Conservation (phyloP, 345 rosid genomes). For the Eucalyptus microcorys region DNA sequence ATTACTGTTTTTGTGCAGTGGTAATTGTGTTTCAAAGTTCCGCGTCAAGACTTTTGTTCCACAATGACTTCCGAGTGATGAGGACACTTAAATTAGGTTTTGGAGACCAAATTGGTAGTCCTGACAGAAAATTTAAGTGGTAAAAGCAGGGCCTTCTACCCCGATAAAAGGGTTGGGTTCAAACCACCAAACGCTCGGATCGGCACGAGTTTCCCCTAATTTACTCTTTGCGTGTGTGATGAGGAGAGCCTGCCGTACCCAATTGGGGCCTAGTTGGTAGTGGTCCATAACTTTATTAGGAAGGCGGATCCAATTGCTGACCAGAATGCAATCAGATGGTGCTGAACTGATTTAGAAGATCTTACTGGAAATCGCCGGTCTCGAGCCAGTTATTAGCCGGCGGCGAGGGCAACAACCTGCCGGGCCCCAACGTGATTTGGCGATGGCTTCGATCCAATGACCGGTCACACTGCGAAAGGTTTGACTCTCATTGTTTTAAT, state of each 20-base stretch:
- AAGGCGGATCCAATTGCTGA: neutral
- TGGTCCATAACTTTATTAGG: neutral
- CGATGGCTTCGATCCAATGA: neutral
- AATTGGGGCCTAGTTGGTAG: neutral
- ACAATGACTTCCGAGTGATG: rapidly evolving
- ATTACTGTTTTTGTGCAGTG: neutral
- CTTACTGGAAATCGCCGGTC: neutral
- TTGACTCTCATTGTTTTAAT: neutral
- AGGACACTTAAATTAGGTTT: neutral
- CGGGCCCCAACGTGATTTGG: neutral
- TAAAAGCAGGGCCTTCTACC: neutral
- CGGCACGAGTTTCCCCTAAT: too few relatives aligned
- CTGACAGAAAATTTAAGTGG: neutral
- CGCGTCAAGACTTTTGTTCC: neutral
- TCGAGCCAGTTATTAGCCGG: neutral
- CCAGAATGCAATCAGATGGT: neutral
- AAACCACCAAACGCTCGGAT: neutral
- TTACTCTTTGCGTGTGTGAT: neutral
- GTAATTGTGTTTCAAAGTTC: neutral
- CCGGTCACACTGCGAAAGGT: neutral
- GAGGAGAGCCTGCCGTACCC: neutral
- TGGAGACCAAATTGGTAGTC: neutral
- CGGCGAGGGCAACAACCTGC: neutral
- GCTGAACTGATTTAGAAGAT: neutral
- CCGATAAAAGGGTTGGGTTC: neutral